Evolutionary conservation across 495 filamentous ascomycete species (phyloP), one percentile per base, ranked within the genome.

Genomic region (Parathielavia appendiculata): DNA sequence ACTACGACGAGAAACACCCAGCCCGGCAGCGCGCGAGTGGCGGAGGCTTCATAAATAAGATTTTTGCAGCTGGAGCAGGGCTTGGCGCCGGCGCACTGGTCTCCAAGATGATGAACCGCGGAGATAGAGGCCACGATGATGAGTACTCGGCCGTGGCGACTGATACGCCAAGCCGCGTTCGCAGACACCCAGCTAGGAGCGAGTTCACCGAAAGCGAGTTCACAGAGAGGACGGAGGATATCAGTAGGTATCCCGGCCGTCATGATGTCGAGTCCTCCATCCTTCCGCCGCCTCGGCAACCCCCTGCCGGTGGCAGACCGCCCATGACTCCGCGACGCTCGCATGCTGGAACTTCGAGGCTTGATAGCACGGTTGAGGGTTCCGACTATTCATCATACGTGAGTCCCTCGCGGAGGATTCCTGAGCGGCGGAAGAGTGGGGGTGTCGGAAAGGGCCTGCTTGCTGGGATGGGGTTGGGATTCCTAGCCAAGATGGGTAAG

Each of bases 391-490:
- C 77, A 12, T 79, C 75, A 5, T 79, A 81, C 39, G 71, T 76
- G 51, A 75, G 72, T 54, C 70, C 76, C 44, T 73, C 80, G 39
- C 65, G 76, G 57, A 68, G 78, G 57, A 49, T 61, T 22, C 63
- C 62, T 46, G 66, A 71, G 0, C 68, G 57, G 19, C 54, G 47
- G 46, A 66, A 50, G 26, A 63, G 51, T 23, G 54, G 61, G 7
- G 53, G 62, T 40, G 76, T 78, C 19, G 78, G 79, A 20, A 83
- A 91, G 65, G 85, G 85, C 1, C 60, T 93, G 13, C 68, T 81
- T 30, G 81, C 86, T 35, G 83, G 82, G 3, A 73, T 90, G 6
- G 91, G 91, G 12, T 81, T 75, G 74, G 87, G 66, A 71, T 89
- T 62, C 69, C 82, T 73, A 70, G 84, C 69, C 7, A 87, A 84